Conservation (phyloP, 805 yeast genomes). For the Candida broadrunensis region DNA sequence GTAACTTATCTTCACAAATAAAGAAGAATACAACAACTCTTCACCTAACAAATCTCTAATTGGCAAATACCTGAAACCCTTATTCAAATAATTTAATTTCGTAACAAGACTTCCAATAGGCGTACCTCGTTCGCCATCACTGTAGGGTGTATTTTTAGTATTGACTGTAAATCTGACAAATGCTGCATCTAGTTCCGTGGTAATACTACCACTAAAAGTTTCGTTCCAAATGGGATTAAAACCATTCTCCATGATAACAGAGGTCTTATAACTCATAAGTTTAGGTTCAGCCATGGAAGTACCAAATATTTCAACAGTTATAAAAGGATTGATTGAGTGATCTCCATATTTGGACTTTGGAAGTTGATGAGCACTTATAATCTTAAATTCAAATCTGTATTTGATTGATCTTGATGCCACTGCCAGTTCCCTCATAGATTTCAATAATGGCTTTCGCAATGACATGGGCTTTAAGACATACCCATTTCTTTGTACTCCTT, state of each 20-base stretch:
- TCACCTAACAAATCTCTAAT: conserved; percentile 79
- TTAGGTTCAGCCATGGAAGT: conserved; percentile 16
- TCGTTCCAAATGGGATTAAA: conserved; percentile 85
- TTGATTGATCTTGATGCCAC: conserved; percentile 2
- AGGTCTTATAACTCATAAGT: conserved; percentile 13
- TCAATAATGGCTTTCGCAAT: conserved; percentile 35
- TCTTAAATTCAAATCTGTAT: conserved; percentile 21
- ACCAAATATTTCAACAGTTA: conserved; percentile 60
- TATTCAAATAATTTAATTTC: conserved; percentile 59
- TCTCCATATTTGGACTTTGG: conserved; percentile 63
- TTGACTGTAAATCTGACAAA: conserved; percentile 56
- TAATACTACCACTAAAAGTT: conserved; percentile 40
- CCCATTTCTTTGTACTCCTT: conserved; percentile 58
- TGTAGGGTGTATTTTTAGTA: conserved; percentile 15
- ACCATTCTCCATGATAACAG: conserved; percentile 61
- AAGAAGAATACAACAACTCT: conserved; percentile 52
- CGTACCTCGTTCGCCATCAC: conserved; percentile 7
- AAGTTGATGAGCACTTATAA: conserved; percentile 83
- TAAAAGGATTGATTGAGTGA: conserved; percentile 53
- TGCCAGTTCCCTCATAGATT: conserved; percentile 13
- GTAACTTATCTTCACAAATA: conserved; percentile 40
- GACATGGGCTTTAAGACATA: conserved; percentile 72
- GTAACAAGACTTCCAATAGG: conserved; percentile 58
- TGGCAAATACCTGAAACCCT: conserved; percentile 82
- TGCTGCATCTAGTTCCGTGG: conserved; percentile 41